Evolutionary conservation across 768 basidiomycete genomes (phyloP), one percentile per base, ranked within the genome.

Genomic region (Termitomyces sp.): DNA sequence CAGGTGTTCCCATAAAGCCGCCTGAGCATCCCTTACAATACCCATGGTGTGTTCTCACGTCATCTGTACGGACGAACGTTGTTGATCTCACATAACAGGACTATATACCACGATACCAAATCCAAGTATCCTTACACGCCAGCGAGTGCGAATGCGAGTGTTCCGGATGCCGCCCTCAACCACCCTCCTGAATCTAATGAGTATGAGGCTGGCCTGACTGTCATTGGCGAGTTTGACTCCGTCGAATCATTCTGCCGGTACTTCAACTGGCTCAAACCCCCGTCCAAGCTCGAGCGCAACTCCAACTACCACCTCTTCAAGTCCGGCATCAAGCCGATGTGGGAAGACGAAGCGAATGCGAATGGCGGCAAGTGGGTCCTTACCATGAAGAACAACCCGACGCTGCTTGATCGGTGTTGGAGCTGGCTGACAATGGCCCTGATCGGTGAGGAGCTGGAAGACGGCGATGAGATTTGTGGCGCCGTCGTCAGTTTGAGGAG

Each of bases 271-370:
- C 85, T 93, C 61, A 94, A 94, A 71, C 89, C 90, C 0, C 94
- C 94, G 12, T 92, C 91, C 35, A 83, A 85, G 66, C 83, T 96
- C 35, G 90, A 94, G 65, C 86, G 86, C 65, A 93, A 92, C 73
- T 88, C 89, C 47, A 98, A 97, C 73, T 94, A 96, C 65, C 94
- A 98, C 68, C 80, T 98, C 56, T 97, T 98, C 83, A 96, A 96
- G 74, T 80, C 84, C 22, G 91, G 91, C 18, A 94, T 94, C 77
- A 92, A 93, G 68, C 92, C 92, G 14, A 96, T 97, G 94, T 97
- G 94, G 94, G 94, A 96, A 74, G 94, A 96, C 69, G 83, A 83
- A 32, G 90, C 92, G 54, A 97, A 97, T 66, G 89, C 90, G 26
- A 82, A 87, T 54, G 94, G 94, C 20, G 94, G 94, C 36, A 95